Conservation (phyloP, 805 yeast species). For the Saturnispora besseyi region DNA sequence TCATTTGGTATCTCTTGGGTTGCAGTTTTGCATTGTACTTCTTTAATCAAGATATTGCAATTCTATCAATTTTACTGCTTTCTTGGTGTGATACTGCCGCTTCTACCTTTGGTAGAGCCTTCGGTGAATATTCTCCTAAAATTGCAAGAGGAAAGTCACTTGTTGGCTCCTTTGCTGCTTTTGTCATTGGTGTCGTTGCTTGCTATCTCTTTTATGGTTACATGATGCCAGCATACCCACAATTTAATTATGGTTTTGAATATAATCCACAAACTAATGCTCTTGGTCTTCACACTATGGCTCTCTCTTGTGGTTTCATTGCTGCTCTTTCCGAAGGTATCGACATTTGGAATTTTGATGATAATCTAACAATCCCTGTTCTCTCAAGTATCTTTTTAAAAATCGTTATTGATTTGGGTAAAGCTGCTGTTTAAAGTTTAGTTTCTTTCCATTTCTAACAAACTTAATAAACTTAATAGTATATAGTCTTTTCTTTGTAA, state of each 20-base stretch:
- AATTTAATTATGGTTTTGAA: constrained; percentile 41
- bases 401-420: constrained; percentile 15
- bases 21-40: constrained; percentile 57
- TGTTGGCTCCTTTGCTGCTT: constrained; percentile 89
- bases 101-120: constrained; percentile 82
- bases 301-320: constrained; percentile 63
- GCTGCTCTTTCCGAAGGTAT: constrained; percentile 86
- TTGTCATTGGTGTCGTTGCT: constrained; percentile 57
- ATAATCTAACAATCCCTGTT: constrained; percentile 90
- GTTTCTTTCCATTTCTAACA: background rate
- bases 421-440: constrained; percentile 2
- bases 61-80: constrained; percentile 67
- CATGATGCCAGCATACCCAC: constrained; percentile 55
- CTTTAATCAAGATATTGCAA: constrained; percentile 72
- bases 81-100: constrained; percentile 99
- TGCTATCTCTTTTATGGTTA: constrained; percentile 63
- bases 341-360: constrained; percentile 71
- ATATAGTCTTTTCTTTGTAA: background rate
- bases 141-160: constrained; percentile 67
- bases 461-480: background rate
- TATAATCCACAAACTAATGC: constrained; percentile 59
- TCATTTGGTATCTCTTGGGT: constrained; percentile 80
- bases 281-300: constrained; percentile 43
- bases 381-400: constrained; percentile 59
- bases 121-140: constrained; percentile 76